Evolutionary conservation across 2,329 filamentous ascomycete genomes (phyloP).

Genomic region (Fusarium buharicum): DNA sequence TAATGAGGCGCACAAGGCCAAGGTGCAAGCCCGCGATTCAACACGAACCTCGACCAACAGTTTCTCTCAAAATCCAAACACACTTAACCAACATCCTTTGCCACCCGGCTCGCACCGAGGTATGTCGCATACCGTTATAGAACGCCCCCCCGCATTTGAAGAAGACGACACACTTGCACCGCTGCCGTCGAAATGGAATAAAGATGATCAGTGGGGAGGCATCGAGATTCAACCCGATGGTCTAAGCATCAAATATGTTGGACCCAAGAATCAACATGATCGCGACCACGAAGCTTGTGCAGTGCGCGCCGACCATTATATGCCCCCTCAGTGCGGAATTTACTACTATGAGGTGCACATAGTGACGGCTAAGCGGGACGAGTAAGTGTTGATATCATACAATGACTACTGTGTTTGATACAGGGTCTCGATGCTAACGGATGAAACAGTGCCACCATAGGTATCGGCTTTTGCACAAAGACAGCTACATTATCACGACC

Average conservation of each 20-base stretch:
- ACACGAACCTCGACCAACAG: slow-evolving; percentile 37
- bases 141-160: slow-evolving; percentile 71
- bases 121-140: slow-evolving; percentile 85
- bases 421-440: slow-evolving; percentile 10
- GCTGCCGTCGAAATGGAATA: slow-evolving; percentile 85
- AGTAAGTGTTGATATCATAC: slow-evolving; percentile 57
- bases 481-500: slow-evolving; percentile 64
- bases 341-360: slow-evolving; percentile 88
- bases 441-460: slow-evolving; percentile 64
- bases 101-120: slow-evolving; percentile 72
- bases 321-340: slow-evolving; percentile 89
- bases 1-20: slow-evolving; percentile 74
- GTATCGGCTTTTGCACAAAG: slow-evolving; percentile 69
- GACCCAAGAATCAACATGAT: slow-evolving; percentile 59
- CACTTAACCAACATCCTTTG: slow-evolving; percentile 54
- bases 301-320: slow-evolving; percentile 83
- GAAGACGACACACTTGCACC: slow-evolving; percentile 70
- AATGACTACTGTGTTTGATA: not conserved
- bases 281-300: slow-evolving; percentile 80
- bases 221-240: slow-evolving; percentile 81
- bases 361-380: slow-evolving; percentile 62
- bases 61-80: slow-evolving; percentile 57
- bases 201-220: slow-evolving; percentile 75
- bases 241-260: slow-evolving; percentile 72
- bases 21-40: slow-evolving; percentile 62